Evolutionary conservation across 352 stramenopile species (phyloP), one percentile per base, ranked within the genome.

Genomic region (Phytophthora melonis): DNA sequence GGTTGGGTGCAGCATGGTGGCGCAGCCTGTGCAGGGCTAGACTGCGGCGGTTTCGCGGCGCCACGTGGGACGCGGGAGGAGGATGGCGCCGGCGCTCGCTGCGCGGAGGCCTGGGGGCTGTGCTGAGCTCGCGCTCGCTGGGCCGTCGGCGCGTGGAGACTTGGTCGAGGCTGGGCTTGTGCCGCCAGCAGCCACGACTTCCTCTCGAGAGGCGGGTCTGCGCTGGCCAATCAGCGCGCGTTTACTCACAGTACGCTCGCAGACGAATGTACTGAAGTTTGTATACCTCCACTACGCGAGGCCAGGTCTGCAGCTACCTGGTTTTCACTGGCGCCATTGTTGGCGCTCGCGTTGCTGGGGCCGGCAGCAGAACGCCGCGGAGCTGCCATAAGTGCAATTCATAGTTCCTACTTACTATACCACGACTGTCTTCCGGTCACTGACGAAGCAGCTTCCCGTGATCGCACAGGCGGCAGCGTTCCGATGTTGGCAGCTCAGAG

Each of bases 1-100:
- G 32, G 81, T 89, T 19, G 83, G 83, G 34, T 91, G 83, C 56
- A 89, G 30, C 83, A 86, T 86, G 3, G 21, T 67, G 41, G 36
- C 36, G 36, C 36, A 11, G 36, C 14, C 41, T 58, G 27, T 9
- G 23, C 32, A 49, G 70, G 8, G 60, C 60, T 62, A 52, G 56
- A 58, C 36, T 61, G 62, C 32, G 21, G 39, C 62, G 19, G 68
- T 71, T 75, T 61, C 50, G 21, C 53, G 39, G 61, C 41, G 55
- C 25, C 18, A 55, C 61, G 36, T 55, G 30, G 16, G 23, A 25
- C n/a, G 19, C 32, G 30, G 52, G 34, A 57, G 23, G 21, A 3
- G 30, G 27, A 43, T 5, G 30, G 55, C 45, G 19, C 57, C 30
- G 70, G 27, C 58, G 71, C 57, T 52, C 66, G 65, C 23, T 25